phyloP scores from a whole-genome alignment of 768 basidiomycete species.

The Aureoboletus auriporus region DNA sequence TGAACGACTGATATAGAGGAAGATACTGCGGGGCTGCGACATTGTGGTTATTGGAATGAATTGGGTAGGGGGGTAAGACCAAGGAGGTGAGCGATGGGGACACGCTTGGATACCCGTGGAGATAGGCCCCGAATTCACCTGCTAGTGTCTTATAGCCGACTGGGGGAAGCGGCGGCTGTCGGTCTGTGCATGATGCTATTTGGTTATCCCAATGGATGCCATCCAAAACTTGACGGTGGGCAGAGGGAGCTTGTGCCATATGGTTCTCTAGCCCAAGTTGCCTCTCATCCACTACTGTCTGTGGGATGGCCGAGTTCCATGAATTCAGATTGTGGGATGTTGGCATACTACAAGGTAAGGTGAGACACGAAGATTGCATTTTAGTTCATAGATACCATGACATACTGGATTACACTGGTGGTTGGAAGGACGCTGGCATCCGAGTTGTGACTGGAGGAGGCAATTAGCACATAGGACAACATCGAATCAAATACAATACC shows the following conservation, averaged over 20 bases:
- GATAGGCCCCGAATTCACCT: neutral
- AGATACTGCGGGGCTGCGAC: too few species aligned
- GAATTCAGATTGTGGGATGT: neutral
- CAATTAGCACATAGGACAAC: neutral
- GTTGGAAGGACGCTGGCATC: neutral
- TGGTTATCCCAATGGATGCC: too few species aligned
- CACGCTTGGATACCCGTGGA: neutral
- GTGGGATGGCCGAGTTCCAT: neutral
- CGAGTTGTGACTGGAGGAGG: neutral
- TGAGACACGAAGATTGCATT: neutral
- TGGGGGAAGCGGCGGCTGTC: neutral
- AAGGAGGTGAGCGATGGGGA: neutral
- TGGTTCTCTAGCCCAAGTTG: too few species aligned
- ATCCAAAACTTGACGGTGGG: neutral
- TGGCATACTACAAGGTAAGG: neutral
- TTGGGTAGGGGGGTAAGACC: neutral
- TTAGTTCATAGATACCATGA: neutral
- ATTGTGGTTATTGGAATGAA: neutral
- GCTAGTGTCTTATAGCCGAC: neutral
- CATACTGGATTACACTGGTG: neutral
- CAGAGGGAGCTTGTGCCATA: neutral
- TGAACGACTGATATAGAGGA: too few species aligned
- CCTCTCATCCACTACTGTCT: neutral
- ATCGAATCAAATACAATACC: neutral
- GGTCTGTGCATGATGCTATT: neutral